A percentile compares a stretch with the other conserved stretches of the same genome.
These are phyloP conservation scores for Pyrrhoderma noxium DNA, from an alignment of 1,284 basidiomycete genomes.

Conservation along the genomic window DNA sequence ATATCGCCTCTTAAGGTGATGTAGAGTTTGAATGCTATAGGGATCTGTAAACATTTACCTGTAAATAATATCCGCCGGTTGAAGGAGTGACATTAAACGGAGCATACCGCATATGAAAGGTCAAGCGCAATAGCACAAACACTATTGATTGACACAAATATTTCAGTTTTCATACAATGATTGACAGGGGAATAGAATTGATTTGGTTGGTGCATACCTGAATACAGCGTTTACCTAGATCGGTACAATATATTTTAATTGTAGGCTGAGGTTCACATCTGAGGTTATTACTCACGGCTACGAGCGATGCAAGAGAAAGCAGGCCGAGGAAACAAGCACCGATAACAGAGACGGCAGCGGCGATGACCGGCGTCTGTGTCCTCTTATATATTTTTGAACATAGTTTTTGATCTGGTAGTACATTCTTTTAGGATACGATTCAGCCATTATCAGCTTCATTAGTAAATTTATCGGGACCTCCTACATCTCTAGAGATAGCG, in stretches of 20 bases:
- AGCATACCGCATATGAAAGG: constrained; percentile 19
- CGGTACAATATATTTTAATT: background rate
- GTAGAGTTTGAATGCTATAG: constrained; percentile 18
- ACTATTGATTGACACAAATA: constrained; percentile 6
- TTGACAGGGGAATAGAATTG: no score
- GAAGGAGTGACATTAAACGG: background rate
- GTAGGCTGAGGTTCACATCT: background rate
- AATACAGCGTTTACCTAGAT: constrained; percentile 22
- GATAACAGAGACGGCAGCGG: constrained; percentile 20
- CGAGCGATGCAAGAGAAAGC: constrained; percentile 21
- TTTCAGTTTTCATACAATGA: background rate
- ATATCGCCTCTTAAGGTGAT: constrained; percentile 15
- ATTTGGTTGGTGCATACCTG: constrained; percentile 10
- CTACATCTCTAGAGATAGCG: constrained; percentile 20
- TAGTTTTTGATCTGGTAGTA: constrained; percentile 18
- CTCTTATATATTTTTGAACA: constrained; percentile 18
- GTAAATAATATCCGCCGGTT: background rate
- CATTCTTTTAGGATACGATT: constrained; percentile 13
- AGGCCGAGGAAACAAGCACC: constrained; percentile 22
- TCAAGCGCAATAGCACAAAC: constrained; percentile 21
- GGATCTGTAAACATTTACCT: constrained; percentile 16
- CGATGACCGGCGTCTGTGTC: constrained; percentile 21
- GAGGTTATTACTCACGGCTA: constrained; percentile 17
- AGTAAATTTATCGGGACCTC: background rate
- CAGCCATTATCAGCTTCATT: background rate